These are phyloP conservation scores for Irpex rosettiformis DNA, from an alignment of 1,284 basidiomycete genomes.

Conservation along the genomic window DNA sequence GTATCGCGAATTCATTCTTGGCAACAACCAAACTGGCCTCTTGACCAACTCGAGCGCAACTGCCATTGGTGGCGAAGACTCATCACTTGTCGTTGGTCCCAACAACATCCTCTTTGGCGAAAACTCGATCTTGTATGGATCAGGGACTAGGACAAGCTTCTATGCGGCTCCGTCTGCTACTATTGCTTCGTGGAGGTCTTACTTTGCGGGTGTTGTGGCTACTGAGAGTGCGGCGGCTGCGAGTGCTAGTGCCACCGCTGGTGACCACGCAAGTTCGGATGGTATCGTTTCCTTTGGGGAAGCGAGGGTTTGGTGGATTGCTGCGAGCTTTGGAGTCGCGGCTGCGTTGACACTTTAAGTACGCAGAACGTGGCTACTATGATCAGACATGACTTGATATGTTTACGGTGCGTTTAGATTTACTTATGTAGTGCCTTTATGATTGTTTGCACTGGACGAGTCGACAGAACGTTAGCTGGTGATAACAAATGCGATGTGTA, in stretches of 20 bases:
- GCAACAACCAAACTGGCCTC: conserved; percentile 24
- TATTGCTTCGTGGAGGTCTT: conserved; percentile 12
- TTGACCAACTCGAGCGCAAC: conserved; percentile 13
- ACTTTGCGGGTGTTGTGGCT: conserved; percentile 2
- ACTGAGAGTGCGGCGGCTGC: background rate
- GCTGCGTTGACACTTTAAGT: background rate
- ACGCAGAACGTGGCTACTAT: no score
- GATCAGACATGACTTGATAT: no score
- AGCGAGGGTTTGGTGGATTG: no score
- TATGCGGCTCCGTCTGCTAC: conserved; percentile 12
- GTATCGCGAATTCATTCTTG: conserved; percentile 29
- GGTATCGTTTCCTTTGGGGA: background rate
- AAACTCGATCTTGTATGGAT: conserved; percentile 7
- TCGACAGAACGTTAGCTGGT: no score
- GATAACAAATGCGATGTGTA: no score
- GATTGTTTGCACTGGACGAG: no score
- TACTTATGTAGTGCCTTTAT: no score
- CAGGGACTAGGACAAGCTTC: conserved; percentile 3
- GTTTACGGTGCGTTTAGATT: no score
- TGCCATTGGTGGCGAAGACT: conserved; percentile 12
- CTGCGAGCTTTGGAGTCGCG: background rate
- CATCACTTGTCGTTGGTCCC: background rate
- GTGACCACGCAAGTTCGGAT: background rate
- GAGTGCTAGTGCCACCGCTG: background rate
- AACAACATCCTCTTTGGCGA: conserved; percentile 9